These are phyloP conservation scores for Colletotrichum magnum DNA, from an alignment of 2,329 filamentous ascomycete genomes.

Conservation along the genomic window DNA sequence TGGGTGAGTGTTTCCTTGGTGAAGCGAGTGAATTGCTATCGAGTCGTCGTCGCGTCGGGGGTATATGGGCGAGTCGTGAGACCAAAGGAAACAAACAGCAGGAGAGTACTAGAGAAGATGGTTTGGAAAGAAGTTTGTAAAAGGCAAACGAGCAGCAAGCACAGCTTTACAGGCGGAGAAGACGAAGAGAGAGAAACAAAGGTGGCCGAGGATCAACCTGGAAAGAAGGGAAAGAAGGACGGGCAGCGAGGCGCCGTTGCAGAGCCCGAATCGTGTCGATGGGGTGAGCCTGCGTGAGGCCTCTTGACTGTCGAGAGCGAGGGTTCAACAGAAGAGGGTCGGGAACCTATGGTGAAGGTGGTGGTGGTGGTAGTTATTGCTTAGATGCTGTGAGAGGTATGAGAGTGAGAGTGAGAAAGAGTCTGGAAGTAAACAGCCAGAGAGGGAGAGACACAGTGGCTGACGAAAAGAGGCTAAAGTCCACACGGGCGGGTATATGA, in stretches of 20 bases:
- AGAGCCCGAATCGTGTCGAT: constrained; percentile 32
- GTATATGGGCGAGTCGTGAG: constrained; percentile 38
- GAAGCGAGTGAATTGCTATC: constrained; percentile 24
- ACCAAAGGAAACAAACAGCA: constrained; percentile 38
- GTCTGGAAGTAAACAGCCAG: constrained; percentile 39
- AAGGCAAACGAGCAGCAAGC: constrained; percentile 37
- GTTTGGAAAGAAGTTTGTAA: constrained; percentile 25
- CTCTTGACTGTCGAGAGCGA: constrained; percentile 18
- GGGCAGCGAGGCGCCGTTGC: constrained; percentile 43
- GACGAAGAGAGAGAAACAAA: constrained; percentile 49
- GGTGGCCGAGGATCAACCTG: constrained; percentile 72
- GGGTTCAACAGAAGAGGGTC: constrained; percentile 16
- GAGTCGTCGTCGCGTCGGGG: constrained; percentile 39
- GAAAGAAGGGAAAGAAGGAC: constrained; percentile 59
- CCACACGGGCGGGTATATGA: constrained; percentile 45
- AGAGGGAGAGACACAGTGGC: constrained; percentile 43
- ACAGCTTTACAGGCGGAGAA: constrained; percentile 38
- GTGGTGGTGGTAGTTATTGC: constrained; percentile 13
- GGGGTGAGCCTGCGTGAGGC: constrained; percentile 29
- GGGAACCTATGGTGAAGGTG: constrained; percentile 24
- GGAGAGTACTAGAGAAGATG: constrained; percentile 26
- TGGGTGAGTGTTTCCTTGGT: constrained; percentile 25
- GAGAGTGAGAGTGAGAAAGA: constrained; percentile 12
- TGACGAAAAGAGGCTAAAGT: constrained; percentile 41
- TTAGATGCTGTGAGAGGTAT: constrained; percentile 28